Evolutionary conservation across 345 rosid species (phyloP), one percentile per base, ranked within the genome.

Genomic region (Acer saccharum): DNA sequence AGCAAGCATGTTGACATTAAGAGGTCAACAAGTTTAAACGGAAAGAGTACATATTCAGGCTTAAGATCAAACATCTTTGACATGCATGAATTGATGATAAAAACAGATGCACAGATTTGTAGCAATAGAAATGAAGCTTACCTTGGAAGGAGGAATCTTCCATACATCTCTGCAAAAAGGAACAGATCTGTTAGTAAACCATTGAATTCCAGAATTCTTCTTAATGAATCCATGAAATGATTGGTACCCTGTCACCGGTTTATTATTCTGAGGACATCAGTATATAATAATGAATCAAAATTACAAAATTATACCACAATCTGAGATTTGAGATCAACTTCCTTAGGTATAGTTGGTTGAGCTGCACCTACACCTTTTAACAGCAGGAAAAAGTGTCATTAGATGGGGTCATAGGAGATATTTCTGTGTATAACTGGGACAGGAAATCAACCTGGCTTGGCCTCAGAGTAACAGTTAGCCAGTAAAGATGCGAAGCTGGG

Each of bases 121-220:
- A 8, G 71, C 61, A 64, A 18, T 72, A 57, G 68, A 73, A 73
- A 77, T 23, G 80, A 75, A 68, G 64, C 73, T 83, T 78, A 93
- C 97, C 99, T 84, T 90, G 95, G 85, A 95, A 93, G 57, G 93
- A 81, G 29, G 95, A 86, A 88, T 93, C 97, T 77, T 89, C 94
- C 95, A 92, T 90, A 82, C 82, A 92, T 77, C 76, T 89, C 98
- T 93, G 90, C 83, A 71, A 80, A 78, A 75, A 76, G 81, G 74
- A 60, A 81, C 73, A 81, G 73, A 77, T 76, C 10, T 27, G 73
- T 61, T 13, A 77, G 44, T 13, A 65, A 72, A 66, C 43, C 54
- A 81, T 32, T 27, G 52, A 6, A 43, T 69, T 74, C 76, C 69
- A 66, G 71, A 76, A 66, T 32, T 72, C 57, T 57, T 74, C 69